Base-by-base conservation (phyloP, 169 alveolate species). In the Babesia gibsoni region DNA sequence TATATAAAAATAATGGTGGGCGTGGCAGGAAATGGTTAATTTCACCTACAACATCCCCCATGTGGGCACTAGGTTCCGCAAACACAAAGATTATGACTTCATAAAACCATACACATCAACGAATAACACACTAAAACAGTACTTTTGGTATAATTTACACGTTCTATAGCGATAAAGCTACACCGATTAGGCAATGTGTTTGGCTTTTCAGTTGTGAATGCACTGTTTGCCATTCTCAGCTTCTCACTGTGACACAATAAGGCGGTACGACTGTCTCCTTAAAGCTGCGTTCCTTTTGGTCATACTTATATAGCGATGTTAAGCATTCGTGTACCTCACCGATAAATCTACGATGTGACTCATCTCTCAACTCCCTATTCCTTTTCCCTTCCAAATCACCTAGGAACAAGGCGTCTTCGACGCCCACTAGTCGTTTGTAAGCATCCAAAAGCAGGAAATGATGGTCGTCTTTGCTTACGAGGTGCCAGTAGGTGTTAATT, bases 261-360 rank as follows among this genome's bases (percentile, higher is more conserved):
- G 66, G 66, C 12, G 66, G 66, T 27, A 29, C 20, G 25, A 49
- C 36, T 54, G 36, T 42, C 36, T 54, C 10, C 48, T 20, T 54
- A 32, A 27, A n/a, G 10, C 20, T 12, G 10, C 22, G n/a, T 9
- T 42, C 20, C n/a, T n/a, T 4, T 9, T 36, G 12, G 41, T 52
- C 63, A 7, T 52, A 12, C 20, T 42, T 7, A 10, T 9, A 23
- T 12, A 52, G 20, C 35, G 10, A 41, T 41, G 35, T 16, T 41
- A 50, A 50, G 35, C 59, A 50, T 22, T 22, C 18, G 59, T 9
- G 7, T 25, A 50, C 59, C 29, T 50, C 59, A 50, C 29, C 14
- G 20, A 4, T 50, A 41, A 50, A 27, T 14, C 16, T 50, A 12
- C 29, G n/a, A 18, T 10, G 10, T n/a, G n/a, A 10, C 16, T 35